Evolutionary conservation across 768 basidiomycete genomes (phyloP).

Genomic region (Rickenella mellea): DNA sequence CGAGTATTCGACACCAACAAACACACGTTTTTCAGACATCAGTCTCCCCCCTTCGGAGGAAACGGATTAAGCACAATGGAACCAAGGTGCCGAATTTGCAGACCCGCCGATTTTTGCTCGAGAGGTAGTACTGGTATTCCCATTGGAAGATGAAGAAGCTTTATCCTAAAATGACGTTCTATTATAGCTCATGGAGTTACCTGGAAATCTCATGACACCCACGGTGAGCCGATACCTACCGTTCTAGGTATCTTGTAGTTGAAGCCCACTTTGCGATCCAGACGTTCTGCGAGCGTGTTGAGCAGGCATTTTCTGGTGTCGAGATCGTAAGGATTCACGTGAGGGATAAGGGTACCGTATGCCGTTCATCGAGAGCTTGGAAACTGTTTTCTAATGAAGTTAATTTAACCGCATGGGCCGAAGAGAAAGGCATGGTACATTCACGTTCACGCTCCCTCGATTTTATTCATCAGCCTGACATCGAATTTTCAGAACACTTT

Average conservation of each 20-base stretch:
- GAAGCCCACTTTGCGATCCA: constrained; percentile 15
- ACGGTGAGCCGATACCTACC: constrained; percentile 57
- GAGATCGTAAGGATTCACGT: constrained; percentile 60
- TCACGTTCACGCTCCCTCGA: not conserved
- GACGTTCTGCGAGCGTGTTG: constrained; percentile 63
- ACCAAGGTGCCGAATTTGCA: constrained; percentile 63
- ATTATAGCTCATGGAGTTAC: constrained; percentile 67
- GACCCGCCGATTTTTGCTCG: constrained; percentile 73
- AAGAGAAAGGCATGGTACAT: constrained; percentile 70
- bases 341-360: constrained; percentile 56
- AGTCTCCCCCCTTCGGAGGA: constrained; percentile 40
- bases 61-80: constrained; percentile 49
- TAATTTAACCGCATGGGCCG: constrained; percentile 58
- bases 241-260: not conserved
- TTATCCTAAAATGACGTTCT: too few relatives aligned
- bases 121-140: constrained; percentile 53
- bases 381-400: constrained; percentile 3
- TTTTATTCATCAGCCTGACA: too few relatives aligned
- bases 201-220: constrained; percentile 80
- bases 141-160: too few relatives aligned
- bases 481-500: constrained; percentile 62
- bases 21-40: constrained; percentile 33
- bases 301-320: constrained; percentile 55
- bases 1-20: constrained; percentile 33
- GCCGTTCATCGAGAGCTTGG: not conserved